Evolutionary conservation across 768 basidiomycete genomes (phyloP).

Genomic region (Daedaleopsis nitida): DNA sequence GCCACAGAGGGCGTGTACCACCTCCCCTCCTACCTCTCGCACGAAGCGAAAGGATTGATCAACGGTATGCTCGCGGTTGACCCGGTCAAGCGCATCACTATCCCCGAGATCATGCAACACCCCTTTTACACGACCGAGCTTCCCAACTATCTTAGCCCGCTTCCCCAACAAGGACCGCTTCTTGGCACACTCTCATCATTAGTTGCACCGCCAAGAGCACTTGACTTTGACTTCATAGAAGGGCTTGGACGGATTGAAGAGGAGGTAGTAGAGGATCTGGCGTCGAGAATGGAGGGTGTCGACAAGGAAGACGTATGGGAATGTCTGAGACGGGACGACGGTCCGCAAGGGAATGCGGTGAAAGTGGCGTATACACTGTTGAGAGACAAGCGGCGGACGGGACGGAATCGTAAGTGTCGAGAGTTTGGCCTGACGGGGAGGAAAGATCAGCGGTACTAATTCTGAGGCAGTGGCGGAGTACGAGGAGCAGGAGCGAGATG

Average conservation of each 20-base stretch:
- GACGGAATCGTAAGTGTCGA: conserved; percentile 74
- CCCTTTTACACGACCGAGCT: conserved; percentile 90
- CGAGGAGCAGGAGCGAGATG: conserved; percentile 86
- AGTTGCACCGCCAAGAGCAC: conserved; percentile 61
- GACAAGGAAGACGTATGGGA: conserved; percentile 88
- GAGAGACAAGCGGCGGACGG: conserved; percentile 82
- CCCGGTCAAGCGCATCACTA: conserved; percentile 92
- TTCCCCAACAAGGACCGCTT: conserved; percentile 80
- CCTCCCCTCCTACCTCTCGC: conserved; percentile 78
- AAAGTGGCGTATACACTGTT: conserved; percentile 96
- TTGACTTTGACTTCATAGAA: conserved; percentile 86
- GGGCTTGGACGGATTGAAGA: conserved; percentile 93
- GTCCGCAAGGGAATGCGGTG: conserved; percentile 85
- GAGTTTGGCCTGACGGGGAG: not conserved
- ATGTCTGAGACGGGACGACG: conserved; percentile 80
- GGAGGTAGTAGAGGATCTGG: conserved; percentile 84
- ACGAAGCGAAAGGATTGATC: conserved; percentile 79
- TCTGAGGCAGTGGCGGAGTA: conserved; percentile 61
- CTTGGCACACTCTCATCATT: conserved; percentile 73
- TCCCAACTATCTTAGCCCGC: conserved; percentile 81
- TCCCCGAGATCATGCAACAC: conserved; percentile 87
- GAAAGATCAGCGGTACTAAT: conserved; percentile 14
- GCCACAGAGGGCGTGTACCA: conserved; percentile 82
- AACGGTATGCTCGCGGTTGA: conserved; percentile 91
- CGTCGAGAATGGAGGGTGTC: conserved; percentile 69